These are phyloP conservation scores for Ophiostoma ulmi DNA, from an alignment of 2,329 filamentous ascomycete genomes.

Conservation along the genomic window DNA sequence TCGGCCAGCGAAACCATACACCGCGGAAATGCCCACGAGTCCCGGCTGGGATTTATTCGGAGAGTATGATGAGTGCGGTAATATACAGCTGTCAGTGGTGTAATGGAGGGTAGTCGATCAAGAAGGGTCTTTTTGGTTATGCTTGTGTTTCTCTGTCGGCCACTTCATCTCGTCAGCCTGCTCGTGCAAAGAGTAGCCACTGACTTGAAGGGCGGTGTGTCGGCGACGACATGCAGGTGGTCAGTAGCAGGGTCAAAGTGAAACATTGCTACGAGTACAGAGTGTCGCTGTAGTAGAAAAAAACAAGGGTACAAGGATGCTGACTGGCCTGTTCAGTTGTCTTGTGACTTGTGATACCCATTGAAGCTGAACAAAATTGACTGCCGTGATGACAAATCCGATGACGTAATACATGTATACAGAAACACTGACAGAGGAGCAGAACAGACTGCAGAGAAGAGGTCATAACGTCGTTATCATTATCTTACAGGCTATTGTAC, in stretches of 20 bases:
- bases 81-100: not conserved
- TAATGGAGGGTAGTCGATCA: not conserved
- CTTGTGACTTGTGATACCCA: not conserved
- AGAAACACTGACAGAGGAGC: not conserved
- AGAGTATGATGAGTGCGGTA: not conserved
- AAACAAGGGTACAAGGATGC: not conserved
- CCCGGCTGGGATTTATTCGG: not conserved
- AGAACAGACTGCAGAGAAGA: not conserved
- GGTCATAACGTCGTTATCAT: not conserved
- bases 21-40: slow-evolving; percentile 17
- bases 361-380: not conserved
- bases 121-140: not conserved
- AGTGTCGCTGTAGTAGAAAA: not conserved
- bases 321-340: not conserved
- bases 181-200: not conserved
- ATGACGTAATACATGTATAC: not conserved
- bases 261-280: not conserved
- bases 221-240: slow-evolving; percentile 9
- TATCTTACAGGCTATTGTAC: not conserved
- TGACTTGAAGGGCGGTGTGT: slow-evolving; percentile 8
- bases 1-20: slow-evolving; percentile 21
- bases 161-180: not conserved
- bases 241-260: not conserved
- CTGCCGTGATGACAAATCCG: not conserved
- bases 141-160: not conserved